Base-by-base conservation (phyloP, 2,329 filamentous ascomycete species). In the Botrytis hyacinthi region DNA sequence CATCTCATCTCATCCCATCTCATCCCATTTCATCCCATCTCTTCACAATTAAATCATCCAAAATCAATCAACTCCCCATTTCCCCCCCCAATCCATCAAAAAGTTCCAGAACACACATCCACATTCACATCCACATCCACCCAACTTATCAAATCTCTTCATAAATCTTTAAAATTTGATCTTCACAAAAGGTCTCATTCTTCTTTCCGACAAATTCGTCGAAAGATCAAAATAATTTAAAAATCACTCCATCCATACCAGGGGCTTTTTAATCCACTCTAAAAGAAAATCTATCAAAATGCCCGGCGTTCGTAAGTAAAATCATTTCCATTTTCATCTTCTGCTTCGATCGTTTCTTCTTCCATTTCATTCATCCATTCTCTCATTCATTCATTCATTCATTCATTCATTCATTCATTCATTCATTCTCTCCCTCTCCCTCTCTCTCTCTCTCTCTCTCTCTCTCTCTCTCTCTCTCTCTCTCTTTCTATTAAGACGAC, bases 221-320 rank as follows among this genome's bases (percentile, higher is more conserved):
- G 59, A 51, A n/a, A 61, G 7, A n/a, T 22, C 44, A 67, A 51
- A 67, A 66, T 66, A 67, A 61, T 40, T 63, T 67, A 37, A 44
- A 70, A 42, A 37, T 61, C 40, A 70, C 40, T 61, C 37, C 40
- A 60, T 54, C 26, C 51, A 54, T 51, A 66, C 51, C 40, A 54
- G 46, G 65, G 46, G 65, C 48, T 29, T 29, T 29, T 37, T 37
- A n/a, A 54, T 40, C 63, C 44, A 71, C 62, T 70, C 70, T 29
- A 59, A 29, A 54, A 29, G 60, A 70, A 72, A 60, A 68, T 69
- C 65, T 40, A 54, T 73, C 75, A 79, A 76, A 72, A 80, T 80
- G 78, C 78, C 78, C 72, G 79, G 78, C 71, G 74, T 80, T 72
- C 79, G 79, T 80, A 77, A 79, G 78, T 79, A 32, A 62, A 70